Base-by-base conservation (phyloP, 2,329 filamentous ascomycete genomes). In the Thyridium curvatum region DNA sequence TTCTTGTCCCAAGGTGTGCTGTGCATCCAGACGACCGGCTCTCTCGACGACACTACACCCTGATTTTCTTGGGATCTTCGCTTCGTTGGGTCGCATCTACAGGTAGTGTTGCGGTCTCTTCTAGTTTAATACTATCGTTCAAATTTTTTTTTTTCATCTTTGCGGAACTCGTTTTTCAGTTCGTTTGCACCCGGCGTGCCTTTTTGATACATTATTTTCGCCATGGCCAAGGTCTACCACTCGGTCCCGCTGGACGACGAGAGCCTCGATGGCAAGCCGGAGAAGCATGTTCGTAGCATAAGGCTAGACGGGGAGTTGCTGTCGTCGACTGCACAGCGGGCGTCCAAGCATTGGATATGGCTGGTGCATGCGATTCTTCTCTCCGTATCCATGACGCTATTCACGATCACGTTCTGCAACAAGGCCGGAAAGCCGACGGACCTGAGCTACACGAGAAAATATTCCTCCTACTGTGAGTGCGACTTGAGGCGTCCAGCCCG, bases 391-490 rank as follows among this genome's bases (percentile, higher is more conserved):
- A 39, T 64, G 34, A 59, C 59, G 1, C 50, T 69, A 8, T 68
- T 69, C 39, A 56, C 59, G 4, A 47, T 65, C 5, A 64, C 65
- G 2, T 56, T 65, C 36, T 68, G 61, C 39, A 44, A 56, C 30
- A 59, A 56, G 39, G 54, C 54, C n/a, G 50, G 56, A 6, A 59
- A 55, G 45, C 46, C 52, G 12, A 52, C 59, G 13, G 62, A 64
- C 38, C 29, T 51, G 21, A 46, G 51, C 15, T 59, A 58, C 48
- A 60, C 60, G 8, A 45, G 56, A 40, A 53, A 64, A 28, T 71
- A 64, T 43, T 71, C 68, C 3, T 64, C 68, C 17, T 70, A 59
- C 48, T 53, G 53, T 53, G 46, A 21, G 40, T 29, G 7, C 10
- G 12, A 14, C 15, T 37, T n/a, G n/a, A n/a, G 21, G 6, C 21